A percentile compares a stretch with the other conserved stretches of the same genome.
Conservation (phyloP, 2,329 filamentous ascomycete species). For the Aspergillus texensis region DNA sequence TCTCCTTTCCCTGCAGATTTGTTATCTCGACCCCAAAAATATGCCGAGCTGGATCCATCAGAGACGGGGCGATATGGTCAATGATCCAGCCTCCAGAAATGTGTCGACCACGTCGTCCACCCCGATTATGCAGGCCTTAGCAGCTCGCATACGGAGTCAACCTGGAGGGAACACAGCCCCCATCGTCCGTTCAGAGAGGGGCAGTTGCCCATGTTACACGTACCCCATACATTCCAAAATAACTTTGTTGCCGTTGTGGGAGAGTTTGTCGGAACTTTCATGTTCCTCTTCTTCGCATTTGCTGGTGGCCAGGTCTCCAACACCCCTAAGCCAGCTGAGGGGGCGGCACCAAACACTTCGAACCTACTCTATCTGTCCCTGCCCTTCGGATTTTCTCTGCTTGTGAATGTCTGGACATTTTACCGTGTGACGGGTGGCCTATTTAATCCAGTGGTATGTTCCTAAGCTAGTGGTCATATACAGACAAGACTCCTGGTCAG, state of each 20-base stretch:
- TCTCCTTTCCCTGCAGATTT: not conserved
- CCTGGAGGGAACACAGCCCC: not conserved
- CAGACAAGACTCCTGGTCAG: not conserved
- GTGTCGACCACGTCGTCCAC: not conserved
- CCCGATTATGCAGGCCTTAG: not conserved
- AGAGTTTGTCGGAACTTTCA: slow-evolving; percentile 56
- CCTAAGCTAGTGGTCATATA: not conserved
- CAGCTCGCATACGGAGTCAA: not conserved
- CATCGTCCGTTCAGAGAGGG: not conserved
- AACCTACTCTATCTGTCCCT: slow-evolving; percentile 48
- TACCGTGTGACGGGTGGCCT: slow-evolving; percentile 55
- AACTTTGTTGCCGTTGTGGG: slow-evolving; percentile 52
- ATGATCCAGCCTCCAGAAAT: not conserved
- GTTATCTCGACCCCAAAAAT: not conserved
- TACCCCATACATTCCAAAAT: slow-evolving; percentile 43
- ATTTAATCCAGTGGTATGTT: slow-evolving; percentile 53
- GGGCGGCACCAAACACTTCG: slow-evolving; percentile 36
- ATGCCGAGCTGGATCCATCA: not conserved
- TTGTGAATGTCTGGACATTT: slow-evolving; percentile 59
- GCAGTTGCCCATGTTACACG: slow-evolving; percentile 38
- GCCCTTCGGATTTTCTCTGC: slow-evolving; percentile 51
- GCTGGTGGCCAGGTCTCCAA: slow-evolving; percentile 51
- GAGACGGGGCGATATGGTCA: not conserved
- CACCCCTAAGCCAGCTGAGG: slow-evolving; percentile 35
- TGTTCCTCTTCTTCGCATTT: slow-evolving; percentile 56